Percentiles rank a stretch among this genome's conserved stretches.
Evolutionary conservation across 148 eudicot species (phyloP).

Genomic region (Nepenthes gracilis): DNA sequence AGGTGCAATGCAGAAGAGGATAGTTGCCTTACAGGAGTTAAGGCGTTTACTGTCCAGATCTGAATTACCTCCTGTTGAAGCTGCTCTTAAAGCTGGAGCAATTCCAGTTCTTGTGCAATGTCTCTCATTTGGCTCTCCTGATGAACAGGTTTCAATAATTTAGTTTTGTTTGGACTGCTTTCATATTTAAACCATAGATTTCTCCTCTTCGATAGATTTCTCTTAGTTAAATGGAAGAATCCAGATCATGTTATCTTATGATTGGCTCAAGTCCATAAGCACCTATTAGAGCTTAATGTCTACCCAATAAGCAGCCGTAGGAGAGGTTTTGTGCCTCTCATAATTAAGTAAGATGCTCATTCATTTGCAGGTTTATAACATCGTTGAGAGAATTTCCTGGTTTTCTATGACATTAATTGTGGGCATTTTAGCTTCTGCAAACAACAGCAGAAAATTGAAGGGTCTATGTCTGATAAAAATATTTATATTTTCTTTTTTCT

Average conservation of each 20-base stretch:
- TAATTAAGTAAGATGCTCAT: neutral
- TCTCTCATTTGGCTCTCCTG: constrained; percentile 84
- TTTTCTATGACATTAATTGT: too few relatives aligned
- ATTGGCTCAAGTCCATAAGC: neutral
- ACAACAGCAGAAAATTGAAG: too few relatives aligned
- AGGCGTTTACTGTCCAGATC: constrained; percentile 77
- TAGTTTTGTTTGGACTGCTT: constrained; percentile 1
- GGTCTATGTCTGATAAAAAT: too few relatives aligned
- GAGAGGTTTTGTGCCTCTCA: too few relatives aligned
- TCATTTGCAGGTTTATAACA: neutral
- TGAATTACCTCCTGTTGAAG: constrained; percentile 91
- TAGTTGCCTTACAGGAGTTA: constrained; percentile 62
- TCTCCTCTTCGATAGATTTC: neutral
- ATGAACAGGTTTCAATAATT: constrained; percentile 67
- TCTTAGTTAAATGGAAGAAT: neutral
- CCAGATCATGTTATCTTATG: neutral
- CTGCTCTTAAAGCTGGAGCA: constrained; percentile 76
- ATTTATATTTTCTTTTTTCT: constrained; percentile 2
- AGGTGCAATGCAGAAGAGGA: constrained; percentile 68
- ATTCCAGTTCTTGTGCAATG: constrained; percentile 74
- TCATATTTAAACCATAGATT: neutral
- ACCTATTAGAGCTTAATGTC: too few relatives aligned
- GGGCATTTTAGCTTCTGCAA: too few relatives aligned
- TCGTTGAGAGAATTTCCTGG: neutral
- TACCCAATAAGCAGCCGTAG: too few relatives aligned